phyloP scores from a whole-genome alignment of 2,329 filamentous ascomycete species.

The Botrytis tulipae region DNA sequence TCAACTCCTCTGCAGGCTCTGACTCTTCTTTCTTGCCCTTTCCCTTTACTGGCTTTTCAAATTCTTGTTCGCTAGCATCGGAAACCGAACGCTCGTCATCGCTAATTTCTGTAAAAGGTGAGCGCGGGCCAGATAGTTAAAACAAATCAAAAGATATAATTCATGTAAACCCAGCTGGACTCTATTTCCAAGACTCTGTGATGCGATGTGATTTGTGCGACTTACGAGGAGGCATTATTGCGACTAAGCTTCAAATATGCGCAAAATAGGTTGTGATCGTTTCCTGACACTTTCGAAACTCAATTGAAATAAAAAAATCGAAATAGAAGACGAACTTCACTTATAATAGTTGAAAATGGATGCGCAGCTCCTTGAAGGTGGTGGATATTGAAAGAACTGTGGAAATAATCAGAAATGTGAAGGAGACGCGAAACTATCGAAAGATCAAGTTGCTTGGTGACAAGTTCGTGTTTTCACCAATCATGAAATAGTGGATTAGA shows the following conservation, averaged over 20 bases:
- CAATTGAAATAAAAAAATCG: neutral
- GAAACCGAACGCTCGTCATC: conserved; percentile 39
- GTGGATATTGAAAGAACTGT: neutral
- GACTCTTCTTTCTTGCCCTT: conserved; percentile 29
- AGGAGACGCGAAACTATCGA: neutral
- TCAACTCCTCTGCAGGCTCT: conserved; percentile 28
- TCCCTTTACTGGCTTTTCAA: neutral
- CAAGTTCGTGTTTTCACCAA: conserved; percentile 7
- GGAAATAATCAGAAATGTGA: neutral
- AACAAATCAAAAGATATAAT: conserved; percentile 11
- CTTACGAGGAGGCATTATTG: conserved; percentile 38
- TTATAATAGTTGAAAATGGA: neutral
- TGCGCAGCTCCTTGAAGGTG: neutral
- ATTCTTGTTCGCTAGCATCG: conserved; percentile 36
- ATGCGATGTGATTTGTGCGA: conserved; percentile 16
- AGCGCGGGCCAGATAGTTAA: conserved; percentile 26
- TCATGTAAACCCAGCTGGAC: neutral
- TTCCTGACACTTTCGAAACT: neutral
- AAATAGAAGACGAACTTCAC: neutral
- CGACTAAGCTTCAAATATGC: neutral
- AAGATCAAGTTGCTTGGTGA: neutral
- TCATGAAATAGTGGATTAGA: neutral
- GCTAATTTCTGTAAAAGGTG: conserved; percentile 33
- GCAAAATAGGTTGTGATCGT: neutral
- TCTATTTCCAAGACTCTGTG: neutral